Base-by-base conservation (phyloP, 208 protist species). In the Angomonas desouzai region DNA sequence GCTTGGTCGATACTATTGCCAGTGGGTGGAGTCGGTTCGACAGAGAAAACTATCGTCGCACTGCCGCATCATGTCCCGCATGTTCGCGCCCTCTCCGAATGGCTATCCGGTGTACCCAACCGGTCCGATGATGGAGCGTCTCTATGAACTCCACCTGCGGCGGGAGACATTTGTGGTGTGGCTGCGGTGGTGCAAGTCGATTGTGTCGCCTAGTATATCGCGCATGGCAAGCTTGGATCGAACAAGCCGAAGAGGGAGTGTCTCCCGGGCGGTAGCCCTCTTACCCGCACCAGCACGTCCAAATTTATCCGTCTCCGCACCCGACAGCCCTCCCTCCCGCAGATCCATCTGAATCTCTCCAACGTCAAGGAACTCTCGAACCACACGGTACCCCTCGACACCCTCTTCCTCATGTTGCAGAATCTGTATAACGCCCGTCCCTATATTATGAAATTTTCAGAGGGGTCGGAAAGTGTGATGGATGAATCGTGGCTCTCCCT, bases 401-500 rank as follows among this genome's bases (percentile, higher is more conserved):
- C 20, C 28, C 34, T 28, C 9, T 43, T 25, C 20, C 22, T 70
- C 43, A 22, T 71, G 71, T 0, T 20, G 28, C 58, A 70, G 59
- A 58, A 85, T n/a, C 43, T 62, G 36, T 45, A 10, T 6, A 30
- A 48, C 22, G 36, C 27, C 20, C 32, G 36, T 3, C 36, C 56
- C 9, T 49, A 32, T 22, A 73, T 92, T 1, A 80, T 92, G 63
- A 67, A 75, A 43, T 91, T 91, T 62, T 71, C 74, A 1, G 48
- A 51, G 23, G 53, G 45, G 33, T 25, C 20, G 9, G 79, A 88
- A 0, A 91, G 75, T 57, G 81, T 92, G 33, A 40, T 92, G 36
- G 85, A 94, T 48, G 83, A 92, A 60, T 79, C 79, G 34, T 94
- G 85, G 85, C 64, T 85, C 43, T 80, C 85, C 18, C 74, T 83